Evolutionary conservation across 768 basidiomycete genomes (phyloP), one percentile per base, ranked within the genome.

Genomic region (Collybiopsis luxurians): DNA sequence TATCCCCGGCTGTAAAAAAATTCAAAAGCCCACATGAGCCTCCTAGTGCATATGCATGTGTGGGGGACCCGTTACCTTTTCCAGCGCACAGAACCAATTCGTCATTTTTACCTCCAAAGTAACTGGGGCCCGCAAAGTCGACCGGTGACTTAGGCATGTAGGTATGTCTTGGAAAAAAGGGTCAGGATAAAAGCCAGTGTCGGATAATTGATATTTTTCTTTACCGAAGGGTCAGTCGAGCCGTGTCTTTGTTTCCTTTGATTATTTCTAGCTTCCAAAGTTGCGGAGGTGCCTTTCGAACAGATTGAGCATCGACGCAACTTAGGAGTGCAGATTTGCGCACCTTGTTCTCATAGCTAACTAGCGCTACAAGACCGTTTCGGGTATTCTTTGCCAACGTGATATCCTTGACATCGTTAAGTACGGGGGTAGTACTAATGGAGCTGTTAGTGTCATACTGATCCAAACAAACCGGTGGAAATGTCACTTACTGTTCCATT

Each of bases 81-180:
- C 86, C 84, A 39, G 87, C 86, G 63, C 90, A 89, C 4, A 92
- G 74, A 11, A 93, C 84, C 43, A 92, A 74, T 63, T 92, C 88
- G 63, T 90, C 86, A 60, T 87, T 83, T 64, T 81, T 83, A 17
- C 90, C 91, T 36, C 89, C 90, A 54, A 92, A 91, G 71, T 91
- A 90, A 64, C 88, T 89, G 7, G 86, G 84, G 0, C 91, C 91
- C 1, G 89, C 86, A 63, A 91, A 90, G 63, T 91, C 87, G 19
- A 89, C 82, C 12, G 75, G 60, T 12, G 73, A 71, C 65, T 86
- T 89, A 9, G 89, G 85, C 76, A 85, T 80, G 65, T 90, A 92
- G 0, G 85, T 90, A 62, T 90, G 89, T 49, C 86, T 44, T 34
- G 5, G 19, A 46, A 27, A 31, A 5, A 26, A 21, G n/a, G n/a